Base-by-base conservation (phyloP, 495 filamentous ascomycete species). In the Viridothelium virens region DNA sequence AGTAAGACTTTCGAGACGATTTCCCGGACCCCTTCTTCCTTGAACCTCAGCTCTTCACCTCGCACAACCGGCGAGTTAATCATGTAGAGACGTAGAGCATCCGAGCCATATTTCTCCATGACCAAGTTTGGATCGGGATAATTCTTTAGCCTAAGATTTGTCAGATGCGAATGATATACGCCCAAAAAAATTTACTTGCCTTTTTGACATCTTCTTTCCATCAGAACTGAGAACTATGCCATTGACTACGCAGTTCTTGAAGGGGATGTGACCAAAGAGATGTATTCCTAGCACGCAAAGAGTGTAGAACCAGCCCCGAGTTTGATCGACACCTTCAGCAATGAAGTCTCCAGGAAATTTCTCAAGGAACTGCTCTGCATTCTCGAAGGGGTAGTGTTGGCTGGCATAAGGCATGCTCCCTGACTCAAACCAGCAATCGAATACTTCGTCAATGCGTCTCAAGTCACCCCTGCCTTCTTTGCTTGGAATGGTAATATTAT, bases 171-270 rank as follows among this genome's bases (percentile, higher is more conserved):
- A 25, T 25, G 1, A 25, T 25, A 25, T 25, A 1, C 25, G 25
- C 25, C 25, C 25, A 25, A 0, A 1, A 1, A 25, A 25, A 25
- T 0, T 25, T 25, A 25, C 25, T 25, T 25, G 25, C 25, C 95
- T 85, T 80, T 98, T 98, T 1, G 92, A 97, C 94, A 98, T 98
- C 81, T 98, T 98, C 81, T 96, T 97, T 63, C 94, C 94, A 72
- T 97, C 92, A 75, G 96, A 92, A 6, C 88, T 94, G 38, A 98
- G 82, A 1, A 98, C 94, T 64, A 98, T 95, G 11, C 94, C 94
- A 72, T 96, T 97, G 56, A 97, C 95, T 12, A 97, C 90, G 72
- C 92, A 96, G 75, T 97, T 97, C 79, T 93, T 88, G 83, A 96
- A 98, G 0, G 94, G 95, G 0, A 92, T 85, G 18, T 85, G 83